Conservation (phyloP, 805 yeast species). For the Lipomyces spencermartinsiae region DNA sequence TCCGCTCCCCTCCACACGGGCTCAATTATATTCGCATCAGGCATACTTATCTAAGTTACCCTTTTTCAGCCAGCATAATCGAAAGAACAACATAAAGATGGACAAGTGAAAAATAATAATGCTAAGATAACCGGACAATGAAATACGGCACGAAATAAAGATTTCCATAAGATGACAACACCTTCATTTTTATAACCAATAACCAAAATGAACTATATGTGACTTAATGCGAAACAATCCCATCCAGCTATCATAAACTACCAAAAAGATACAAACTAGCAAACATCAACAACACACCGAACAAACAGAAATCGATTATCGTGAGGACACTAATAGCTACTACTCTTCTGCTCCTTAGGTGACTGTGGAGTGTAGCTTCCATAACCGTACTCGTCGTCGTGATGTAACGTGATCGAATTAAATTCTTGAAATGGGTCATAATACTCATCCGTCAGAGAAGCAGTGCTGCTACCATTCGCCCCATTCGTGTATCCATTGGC, state of each 20-base stretch:
- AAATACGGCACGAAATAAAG: background rate
- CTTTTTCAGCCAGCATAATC: too few relatives aligned
- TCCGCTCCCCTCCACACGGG: too few relatives aligned
- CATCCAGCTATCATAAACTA: background rate
- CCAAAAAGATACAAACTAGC: background rate
- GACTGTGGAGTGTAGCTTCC: conserved; percentile 2
- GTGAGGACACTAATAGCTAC: background rate
- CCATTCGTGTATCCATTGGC: conserved; percentile 17
- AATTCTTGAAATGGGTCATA: conserved; percentile 84
- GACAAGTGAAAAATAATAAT: background rate
- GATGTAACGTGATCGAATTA: conserved; percentile 84
- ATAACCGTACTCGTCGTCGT: conserved; percentile 58
- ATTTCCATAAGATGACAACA: background rate
- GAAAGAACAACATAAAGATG: background rate
- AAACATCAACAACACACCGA: background rate
- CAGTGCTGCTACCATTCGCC: conserved; percentile 16
- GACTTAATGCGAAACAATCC: background rate
- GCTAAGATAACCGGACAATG: background rate
- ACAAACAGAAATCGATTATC: background rate
- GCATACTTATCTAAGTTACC: too few relatives aligned
- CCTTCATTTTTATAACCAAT: conserved; percentile 2
- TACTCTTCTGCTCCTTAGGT: background rate
- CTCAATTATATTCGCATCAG: too few relatives aligned
- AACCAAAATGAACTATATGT: background rate
- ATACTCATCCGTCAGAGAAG: conserved; percentile 47